These are phyloP conservation scores for Neoscytalidium dimidiatum DNA, from an alignment of 2,329 filamentous ascomycete genomes.

Conservation along the genomic window DNA sequence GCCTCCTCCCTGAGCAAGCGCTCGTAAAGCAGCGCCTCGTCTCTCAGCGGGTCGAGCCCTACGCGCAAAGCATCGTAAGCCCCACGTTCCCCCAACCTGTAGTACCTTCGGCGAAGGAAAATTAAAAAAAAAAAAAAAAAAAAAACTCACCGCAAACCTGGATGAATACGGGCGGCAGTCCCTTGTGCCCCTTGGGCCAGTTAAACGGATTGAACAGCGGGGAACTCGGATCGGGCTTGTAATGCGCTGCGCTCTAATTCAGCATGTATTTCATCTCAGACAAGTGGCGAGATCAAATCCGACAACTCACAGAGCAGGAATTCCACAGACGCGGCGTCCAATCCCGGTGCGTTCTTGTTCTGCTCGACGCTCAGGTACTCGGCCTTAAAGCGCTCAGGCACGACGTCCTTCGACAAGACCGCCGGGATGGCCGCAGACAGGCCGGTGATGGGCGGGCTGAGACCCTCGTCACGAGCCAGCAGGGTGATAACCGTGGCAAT, in stretches of 20 bases:
- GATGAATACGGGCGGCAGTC: slow-evolving; percentile 50
- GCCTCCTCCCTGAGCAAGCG: slow-evolving; percentile 46
- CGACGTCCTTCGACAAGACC: slow-evolving; percentile 29
- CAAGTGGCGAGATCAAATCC: too few species aligned
- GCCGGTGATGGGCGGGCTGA: slow-evolving; percentile 25
- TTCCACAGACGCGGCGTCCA: slow-evolving; percentile 20
- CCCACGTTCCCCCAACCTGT: accelerated
- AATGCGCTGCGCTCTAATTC: slow-evolving; percentile 24
- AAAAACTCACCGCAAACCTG: slow-evolving; percentile 47
- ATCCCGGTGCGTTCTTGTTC: slow-evolving; percentile 23
- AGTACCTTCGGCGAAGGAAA: background rate
- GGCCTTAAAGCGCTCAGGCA: slow-evolving; percentile 26
- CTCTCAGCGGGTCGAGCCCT: slow-evolving; percentile 50
- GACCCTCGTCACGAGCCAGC: slow-evolving; percentile 23
- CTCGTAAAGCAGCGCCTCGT: slow-evolving; percentile 58
- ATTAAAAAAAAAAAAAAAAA: background rate
- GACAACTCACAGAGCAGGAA: background rate
- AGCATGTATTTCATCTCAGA: too few species aligned
- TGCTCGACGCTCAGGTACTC: slow-evolving; percentile 25
- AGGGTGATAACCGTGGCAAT: slow-evolving; percentile 24
- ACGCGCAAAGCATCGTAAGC: background rate
- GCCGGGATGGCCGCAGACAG: slow-evolving; percentile 21
- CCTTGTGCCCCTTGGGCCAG: slow-evolving; percentile 26
- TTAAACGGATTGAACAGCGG: slow-evolving; percentile 28
- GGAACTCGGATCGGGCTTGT: slow-evolving; percentile 33